phyloP scores from a whole-genome alignment of 768 basidiomycete species.

The Cystofilobasidium macerans region DNA sequence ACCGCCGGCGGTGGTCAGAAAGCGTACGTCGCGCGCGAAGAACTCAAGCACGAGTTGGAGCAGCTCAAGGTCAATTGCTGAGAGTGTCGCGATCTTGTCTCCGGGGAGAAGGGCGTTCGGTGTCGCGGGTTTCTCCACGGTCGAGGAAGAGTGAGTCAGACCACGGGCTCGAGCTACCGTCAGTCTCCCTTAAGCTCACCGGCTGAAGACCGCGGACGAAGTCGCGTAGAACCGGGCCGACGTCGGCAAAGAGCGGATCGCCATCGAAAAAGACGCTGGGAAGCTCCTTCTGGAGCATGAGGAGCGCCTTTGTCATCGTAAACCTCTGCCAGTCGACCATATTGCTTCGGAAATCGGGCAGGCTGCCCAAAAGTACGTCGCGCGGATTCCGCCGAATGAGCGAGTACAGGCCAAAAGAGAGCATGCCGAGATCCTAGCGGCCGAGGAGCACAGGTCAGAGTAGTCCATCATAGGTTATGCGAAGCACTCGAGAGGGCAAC shows the following conservation, averaged over 20 bases:
- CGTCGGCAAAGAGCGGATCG: background rate
- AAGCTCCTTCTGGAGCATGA: background rate
- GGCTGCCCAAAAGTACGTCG: background rate
- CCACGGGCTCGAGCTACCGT: no score
- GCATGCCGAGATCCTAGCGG: slow-evolving; percentile 5
- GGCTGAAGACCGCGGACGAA: background rate
- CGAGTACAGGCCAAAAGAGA: background rate
- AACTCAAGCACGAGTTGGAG: background rate
- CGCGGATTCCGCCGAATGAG: background rate
- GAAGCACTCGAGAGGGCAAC: background rate
- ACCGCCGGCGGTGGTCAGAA: no score
- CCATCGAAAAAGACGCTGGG: background rate
- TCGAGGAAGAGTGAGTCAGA: background rate
- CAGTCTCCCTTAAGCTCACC: background rate
- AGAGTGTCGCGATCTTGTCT: background rate
- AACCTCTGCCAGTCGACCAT: slow-evolving; percentile 3
- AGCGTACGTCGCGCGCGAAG: background rate
- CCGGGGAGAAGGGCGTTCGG: background rate
- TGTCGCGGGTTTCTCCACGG: background rate
- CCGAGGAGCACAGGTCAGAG: no score
- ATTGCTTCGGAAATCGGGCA: background rate
- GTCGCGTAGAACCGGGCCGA: background rate
- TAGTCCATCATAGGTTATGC: no score
- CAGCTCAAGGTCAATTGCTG: background rate
- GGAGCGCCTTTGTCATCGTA: background rate